A percentile compares a stretch with the other conserved stretches of the same genome.
phyloP scores from a whole-genome alignment of 192 early-diverging fungal genomes.

The Spizellomyces punctatus region DNA sequence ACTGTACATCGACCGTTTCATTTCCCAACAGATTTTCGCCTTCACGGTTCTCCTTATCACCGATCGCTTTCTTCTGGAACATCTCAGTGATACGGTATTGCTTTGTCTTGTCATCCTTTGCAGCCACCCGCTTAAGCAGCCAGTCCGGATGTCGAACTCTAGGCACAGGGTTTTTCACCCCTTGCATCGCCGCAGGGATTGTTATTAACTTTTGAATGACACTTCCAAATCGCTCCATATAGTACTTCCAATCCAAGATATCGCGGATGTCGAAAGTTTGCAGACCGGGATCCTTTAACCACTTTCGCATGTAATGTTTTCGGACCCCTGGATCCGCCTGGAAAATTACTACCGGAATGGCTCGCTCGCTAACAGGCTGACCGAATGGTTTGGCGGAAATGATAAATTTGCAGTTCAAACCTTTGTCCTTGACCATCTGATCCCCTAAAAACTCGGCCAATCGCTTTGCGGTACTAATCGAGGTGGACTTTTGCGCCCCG shows the following conservation, averaged over 20 bases:
- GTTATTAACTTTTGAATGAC: constrained; percentile 98
- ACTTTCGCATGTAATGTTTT: constrained; percentile 85
- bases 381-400: constrained; percentile 84
- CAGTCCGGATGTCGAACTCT: constrained; percentile 93
- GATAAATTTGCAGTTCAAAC: constrained; percentile 93
- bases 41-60: constrained; percentile 15
- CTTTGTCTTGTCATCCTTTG: constrained; percentile 77
- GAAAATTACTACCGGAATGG: constrained; percentile 95
- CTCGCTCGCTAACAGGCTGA: constrained; percentile 87
- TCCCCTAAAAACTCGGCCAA: constrained; percentile 97
- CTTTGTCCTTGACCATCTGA: constrained; percentile 97
- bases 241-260: constrained; percentile 97
- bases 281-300: constrained; percentile 80
- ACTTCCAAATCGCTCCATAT: constrained; percentile 90
- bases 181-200: constrained; percentile 98
- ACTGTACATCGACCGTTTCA: not conserved
- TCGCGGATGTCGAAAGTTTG: constrained; percentile 83
- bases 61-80: constrained; percentile 52
- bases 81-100: constrained; percentile 86
- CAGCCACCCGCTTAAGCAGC: constrained; percentile 79
- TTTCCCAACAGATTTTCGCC: not conserved
- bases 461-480: constrained; percentile 92
- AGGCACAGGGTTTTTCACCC: constrained; percentile 89
- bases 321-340: constrained; percentile 74
- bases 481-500: constrained; percentile 89